Percentiles rank a stretch among this genome's conserved stretches.
phyloP scores from a whole-genome alignment of 345 rosid species.

The Barbarea vulgaris region DNA sequence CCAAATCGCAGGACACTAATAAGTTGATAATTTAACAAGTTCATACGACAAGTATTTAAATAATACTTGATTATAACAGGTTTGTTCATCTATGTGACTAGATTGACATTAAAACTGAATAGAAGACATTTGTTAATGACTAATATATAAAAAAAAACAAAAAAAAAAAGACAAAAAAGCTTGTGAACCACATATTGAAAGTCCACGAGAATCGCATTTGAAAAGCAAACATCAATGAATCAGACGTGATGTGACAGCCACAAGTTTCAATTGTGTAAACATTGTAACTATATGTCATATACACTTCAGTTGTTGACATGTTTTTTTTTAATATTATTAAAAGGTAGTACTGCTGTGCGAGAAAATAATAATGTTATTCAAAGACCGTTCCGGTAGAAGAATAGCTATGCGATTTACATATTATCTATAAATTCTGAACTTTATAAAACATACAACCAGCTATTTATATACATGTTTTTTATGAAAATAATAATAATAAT shows the following conservation, averaged over 20 bases:
- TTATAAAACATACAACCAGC: no score
- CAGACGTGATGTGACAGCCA: conserved; percentile 28
- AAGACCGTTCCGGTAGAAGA: background rate
- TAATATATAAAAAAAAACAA: background rate
- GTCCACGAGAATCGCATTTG: conserved; percentile 37
- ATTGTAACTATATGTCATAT: conserved; percentile 1
- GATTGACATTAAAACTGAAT: background rate
- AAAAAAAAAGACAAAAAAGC: background rate
- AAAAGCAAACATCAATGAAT: conserved; percentile 21
- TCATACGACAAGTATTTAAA: background rate
- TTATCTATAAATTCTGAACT: background rate
- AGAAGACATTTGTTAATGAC: conserved; percentile 15
- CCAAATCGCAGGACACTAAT: conserved; percentile 4
- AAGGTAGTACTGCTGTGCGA: background rate
- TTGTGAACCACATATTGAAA: conserved; percentile 37
- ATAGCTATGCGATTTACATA: background rate
- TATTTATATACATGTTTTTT: no score
- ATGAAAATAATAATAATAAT: no score
- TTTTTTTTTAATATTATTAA: background rate
- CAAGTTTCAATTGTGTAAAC: conserved; percentile 9
- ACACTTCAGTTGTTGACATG: conserved; percentile 29
- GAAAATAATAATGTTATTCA: background rate
- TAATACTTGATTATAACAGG: background rate
- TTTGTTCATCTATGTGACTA: background rate
- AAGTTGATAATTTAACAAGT: background rate